phyloP scores from a whole-genome alignment of 805 yeast species.

The Candida sphagnicola region DNA sequence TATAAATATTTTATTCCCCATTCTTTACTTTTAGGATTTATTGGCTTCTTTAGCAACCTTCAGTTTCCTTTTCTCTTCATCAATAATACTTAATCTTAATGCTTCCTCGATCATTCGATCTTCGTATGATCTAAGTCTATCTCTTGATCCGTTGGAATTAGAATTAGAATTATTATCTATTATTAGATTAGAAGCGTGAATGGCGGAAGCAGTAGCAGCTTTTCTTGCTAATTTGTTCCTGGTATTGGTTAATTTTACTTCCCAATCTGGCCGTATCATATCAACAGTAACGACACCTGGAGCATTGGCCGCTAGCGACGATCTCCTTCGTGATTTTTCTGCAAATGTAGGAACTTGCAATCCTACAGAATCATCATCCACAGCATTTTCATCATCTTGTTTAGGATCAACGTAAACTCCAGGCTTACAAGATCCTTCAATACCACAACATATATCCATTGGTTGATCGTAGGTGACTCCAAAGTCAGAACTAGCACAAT shows the following conservation, averaged over 20 bases:
- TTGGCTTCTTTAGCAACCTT: slow-evolving; percentile 17
- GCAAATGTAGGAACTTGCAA: background rate
- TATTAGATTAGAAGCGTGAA: slow-evolving; percentile 81
- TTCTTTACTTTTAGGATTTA: slow-evolving; percentile 4
- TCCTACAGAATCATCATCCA: slow-evolving; percentile 3
- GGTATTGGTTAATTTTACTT: slow-evolving; percentile 64
- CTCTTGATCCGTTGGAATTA: slow-evolving; percentile 6
- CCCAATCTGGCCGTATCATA: slow-evolving; percentile 91
- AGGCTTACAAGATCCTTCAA: slow-evolving; percentile 50
- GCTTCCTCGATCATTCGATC: slow-evolving; percentile 85
- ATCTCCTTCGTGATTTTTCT: slow-evolving; percentile 17
- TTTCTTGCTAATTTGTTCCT: slow-evolving; percentile 74
- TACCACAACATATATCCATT: slow-evolving; percentile 47
- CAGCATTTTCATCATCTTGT: slow-evolving; percentile 9
- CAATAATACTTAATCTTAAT: slow-evolving; percentile 65
- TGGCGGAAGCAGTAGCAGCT: slow-evolving; percentile 91
- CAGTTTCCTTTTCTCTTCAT: slow-evolving; percentile 54
- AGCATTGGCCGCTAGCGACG: slow-evolving; percentile 61
- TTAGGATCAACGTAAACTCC: slow-evolving; percentile 23
- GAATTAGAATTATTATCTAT: slow-evolving; percentile 22
- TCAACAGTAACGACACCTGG: slow-evolving; percentile 77
- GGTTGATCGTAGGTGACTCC: slow-evolving; percentile 81
- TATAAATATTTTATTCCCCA: background rate
- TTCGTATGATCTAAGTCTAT: slow-evolving; percentile 32
- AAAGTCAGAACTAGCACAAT: slow-evolving; percentile 83